Base-by-base conservation (phyloP, 495 filamentous ascomycete genomes). In the Aspergillus baeticus region DNA sequence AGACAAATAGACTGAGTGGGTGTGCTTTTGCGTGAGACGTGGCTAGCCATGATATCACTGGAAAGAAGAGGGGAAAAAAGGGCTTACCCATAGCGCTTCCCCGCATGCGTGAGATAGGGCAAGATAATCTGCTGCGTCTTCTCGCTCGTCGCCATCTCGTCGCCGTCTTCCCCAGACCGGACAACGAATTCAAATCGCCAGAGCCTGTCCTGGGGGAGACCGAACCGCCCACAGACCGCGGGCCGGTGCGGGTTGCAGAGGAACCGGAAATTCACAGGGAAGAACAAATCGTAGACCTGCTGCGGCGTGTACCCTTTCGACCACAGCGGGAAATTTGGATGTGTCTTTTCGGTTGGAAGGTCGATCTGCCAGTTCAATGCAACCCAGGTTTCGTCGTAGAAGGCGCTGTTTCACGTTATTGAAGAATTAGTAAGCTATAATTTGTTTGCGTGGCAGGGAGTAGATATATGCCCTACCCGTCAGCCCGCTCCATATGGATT, bases 161-260 rank as follows among this genome's bases (percentile, higher is more conserved):
- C 51, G 8, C 62, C 68, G 48, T 71, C 62, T 44, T 75, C 71
- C 5, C 50, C 61, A 1, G 54, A 29, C 1, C 10, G 29, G 31
- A 75, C 61, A 7, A 75, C 75, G 56, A 80, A 77, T 60, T 83
- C 79, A 54, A 80, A 77, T 36, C 78, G 61, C 79, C 77, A 81
- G 1, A 79, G 61, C 11, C 77, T 65, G 37, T 74, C 75, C 10
- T 58, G 55, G 2, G 62, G 44, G 0, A 66, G 73, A 0, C 79
- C 77, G 54, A 83, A 82, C 26, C 80, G 67, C 7, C 77, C 77
- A 47, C 75, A 74, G 0, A 79, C 77, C 11, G 77, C 60, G 2
- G 79, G 69, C 41, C 73, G 70, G 1, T 66, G 57, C 0, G 75
- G 77, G 26, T 77, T 74, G 54, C 73, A 73, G 3, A 76, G 62